Conservation (phyloP, 352 stramenopile genomes). For the Saprolegnia parasitica region DNA sequence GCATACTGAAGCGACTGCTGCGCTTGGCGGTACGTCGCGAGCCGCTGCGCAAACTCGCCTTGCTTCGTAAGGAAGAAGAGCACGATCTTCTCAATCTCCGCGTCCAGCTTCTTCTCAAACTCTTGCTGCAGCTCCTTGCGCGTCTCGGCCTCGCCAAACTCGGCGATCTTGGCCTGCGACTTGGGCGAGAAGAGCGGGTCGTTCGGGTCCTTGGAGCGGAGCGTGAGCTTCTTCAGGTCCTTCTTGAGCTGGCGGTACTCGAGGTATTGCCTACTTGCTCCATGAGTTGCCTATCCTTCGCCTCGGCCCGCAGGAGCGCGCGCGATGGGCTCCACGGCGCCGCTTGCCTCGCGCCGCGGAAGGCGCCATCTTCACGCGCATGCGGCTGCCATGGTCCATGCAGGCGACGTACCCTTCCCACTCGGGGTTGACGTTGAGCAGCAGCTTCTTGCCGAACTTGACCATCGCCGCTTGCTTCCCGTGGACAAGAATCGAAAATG, state of each 20-base stretch:
- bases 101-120: conserved; percentile 73
- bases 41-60: conserved; percentile 71
- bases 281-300: conserved; percentile 4
- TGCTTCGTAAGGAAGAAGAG: conserved; percentile 84
- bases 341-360: too few relatives aligned
- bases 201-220: conserved; percentile 41
- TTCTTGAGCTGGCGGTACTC: conserved; percentile 90
- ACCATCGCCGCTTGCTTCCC: conserved; percentile 19
- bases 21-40: conserved; percentile 46
- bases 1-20: conserved; percentile 39
- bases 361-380: too few relatives aligned
- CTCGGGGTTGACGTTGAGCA: conserved; percentile 16
- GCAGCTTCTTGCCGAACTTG: conserved; percentile 25
- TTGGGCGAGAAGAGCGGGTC: conserved; percentile 17
- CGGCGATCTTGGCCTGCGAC: conserved; percentile 6
- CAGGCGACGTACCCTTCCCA: conserved; percentile 26
- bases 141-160: conserved; percentile 27
- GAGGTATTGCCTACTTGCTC: conserved; percentile 63
- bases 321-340: too few relatives aligned
- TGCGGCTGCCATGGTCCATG: not conserved
- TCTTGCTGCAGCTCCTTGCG: conserved; percentile 44
- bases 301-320: not conserved
- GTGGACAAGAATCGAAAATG: conserved; percentile 5
- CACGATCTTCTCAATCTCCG: conserved; percentile 76
- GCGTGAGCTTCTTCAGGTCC: conserved; percentile 65